phyloP scores from a whole-genome alignment of 208 protist genomes.

The Plasmodiophora brassicae region DNA sequence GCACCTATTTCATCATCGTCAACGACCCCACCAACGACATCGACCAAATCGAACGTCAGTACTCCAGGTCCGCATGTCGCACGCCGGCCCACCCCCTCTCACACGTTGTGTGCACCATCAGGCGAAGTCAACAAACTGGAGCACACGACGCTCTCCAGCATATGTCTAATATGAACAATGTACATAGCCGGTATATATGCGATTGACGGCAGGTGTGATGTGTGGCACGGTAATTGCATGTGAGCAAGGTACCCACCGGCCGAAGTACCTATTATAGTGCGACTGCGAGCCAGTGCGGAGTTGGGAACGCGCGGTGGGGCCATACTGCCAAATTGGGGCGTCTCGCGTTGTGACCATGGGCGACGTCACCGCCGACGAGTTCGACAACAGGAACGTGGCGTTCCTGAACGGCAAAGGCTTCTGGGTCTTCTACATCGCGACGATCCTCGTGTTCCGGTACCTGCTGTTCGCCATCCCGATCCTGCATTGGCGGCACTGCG shows the following conservation, averaged over 20 bases:
- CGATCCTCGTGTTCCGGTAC: neutral
- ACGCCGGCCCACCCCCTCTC: neutral
- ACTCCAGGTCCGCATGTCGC: neutral
- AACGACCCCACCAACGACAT: neutral
- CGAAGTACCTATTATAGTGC: too few relatives aligned
- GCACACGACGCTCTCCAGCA: neutral
- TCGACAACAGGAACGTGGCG: conserved; percentile 7
- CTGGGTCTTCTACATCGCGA: conserved; percentile 6
- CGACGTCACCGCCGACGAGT: too few relatives aligned
- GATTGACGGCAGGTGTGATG: too few relatives aligned
- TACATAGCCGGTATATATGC: too few relatives aligned
- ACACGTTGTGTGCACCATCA: neutral
- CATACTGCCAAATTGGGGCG: too few relatives aligned
- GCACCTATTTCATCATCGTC: neutral
- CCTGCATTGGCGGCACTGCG: conserved; percentile 20
- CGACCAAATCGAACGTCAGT: neutral
- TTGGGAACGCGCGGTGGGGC: too few relatives aligned
- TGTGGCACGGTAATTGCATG: too few relatives aligned
- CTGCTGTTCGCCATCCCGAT: conserved; percentile 18
- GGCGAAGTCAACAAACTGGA: neutral
- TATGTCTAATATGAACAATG: neutral
- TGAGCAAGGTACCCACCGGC: too few relatives aligned
- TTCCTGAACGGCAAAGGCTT: conserved; percentile 19
- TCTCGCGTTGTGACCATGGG: too few relatives aligned
- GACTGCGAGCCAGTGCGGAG: too few relatives aligned